Percentiles rank a stretch among this genome's conserved stretches.
phyloP scores from a whole-genome alignment of 2,329 filamentous ascomycete species.

The Aspergillus ibericus region DNA sequence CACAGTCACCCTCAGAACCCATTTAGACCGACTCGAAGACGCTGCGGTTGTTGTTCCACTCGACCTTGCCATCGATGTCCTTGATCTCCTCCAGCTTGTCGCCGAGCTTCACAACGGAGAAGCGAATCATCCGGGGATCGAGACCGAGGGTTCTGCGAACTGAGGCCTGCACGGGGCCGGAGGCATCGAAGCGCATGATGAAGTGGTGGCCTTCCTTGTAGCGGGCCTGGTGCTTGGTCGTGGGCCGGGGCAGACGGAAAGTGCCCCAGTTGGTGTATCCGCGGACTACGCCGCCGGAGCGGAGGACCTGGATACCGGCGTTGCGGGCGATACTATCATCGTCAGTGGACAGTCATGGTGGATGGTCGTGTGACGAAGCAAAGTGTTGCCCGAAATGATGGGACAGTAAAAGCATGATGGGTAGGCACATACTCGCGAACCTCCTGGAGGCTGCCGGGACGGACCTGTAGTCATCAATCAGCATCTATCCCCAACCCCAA shows the following conservation, averaged over 20 bases:
- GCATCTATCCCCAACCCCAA: background rate
- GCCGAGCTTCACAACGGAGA: slow-evolving; percentile 83
- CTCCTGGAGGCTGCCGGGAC: slow-evolving; percentile 83
- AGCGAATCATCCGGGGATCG: slow-evolving; percentile 87
- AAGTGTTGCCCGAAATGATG: background rate
- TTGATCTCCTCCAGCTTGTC: slow-evolving; percentile 62
- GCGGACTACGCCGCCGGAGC: slow-evolving; percentile 82
- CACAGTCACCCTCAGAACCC: slow-evolving; percentile 1
- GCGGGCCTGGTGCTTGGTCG: slow-evolving; percentile 76
- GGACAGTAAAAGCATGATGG: slow-evolving; percentile 9
- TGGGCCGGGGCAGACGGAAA: slow-evolving; percentile 79
- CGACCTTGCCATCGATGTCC: slow-evolving; percentile 56
- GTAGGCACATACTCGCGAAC: slow-evolving; percentile 79
- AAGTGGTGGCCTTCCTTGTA: slow-evolving; percentile 93
- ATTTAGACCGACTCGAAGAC: slow-evolving; percentile 29
- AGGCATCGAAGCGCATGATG: slow-evolving; percentile 91
- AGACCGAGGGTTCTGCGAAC: slow-evolving; percentile 74
- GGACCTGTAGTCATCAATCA: slow-evolving; percentile 63
- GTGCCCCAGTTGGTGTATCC: slow-evolving; percentile 94
- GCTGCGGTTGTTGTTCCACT: slow-evolving; percentile 48
- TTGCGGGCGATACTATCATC: slow-evolving; percentile 76
- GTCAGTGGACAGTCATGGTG: background rate
- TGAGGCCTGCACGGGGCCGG: slow-evolving; percentile 69
- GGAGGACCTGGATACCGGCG: slow-evolving; percentile 78
- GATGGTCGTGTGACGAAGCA: background rate